phyloP scores from a whole-genome alignment of 83 land plant genomes.

The Diphasiastrum complanatum region DNA sequence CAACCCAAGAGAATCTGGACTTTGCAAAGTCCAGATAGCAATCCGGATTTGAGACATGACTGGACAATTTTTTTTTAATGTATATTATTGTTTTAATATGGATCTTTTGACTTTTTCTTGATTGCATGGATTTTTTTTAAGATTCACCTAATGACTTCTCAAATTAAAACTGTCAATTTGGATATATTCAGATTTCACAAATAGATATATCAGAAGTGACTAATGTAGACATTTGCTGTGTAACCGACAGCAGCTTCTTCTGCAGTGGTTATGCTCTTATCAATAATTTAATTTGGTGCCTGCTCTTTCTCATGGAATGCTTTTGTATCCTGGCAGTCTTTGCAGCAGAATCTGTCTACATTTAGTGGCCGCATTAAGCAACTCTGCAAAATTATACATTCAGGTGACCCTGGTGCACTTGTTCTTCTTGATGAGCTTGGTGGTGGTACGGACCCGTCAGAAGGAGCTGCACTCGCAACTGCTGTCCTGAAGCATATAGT shows the following conservation, averaged over 20 bases:
- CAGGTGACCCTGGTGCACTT: conserved; percentile 48
- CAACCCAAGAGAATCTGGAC: neutral
- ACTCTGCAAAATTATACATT: conserved; percentile 59
- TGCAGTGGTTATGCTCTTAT: neutral
- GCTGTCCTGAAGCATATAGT: conserved; percentile 66
- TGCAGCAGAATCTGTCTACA: conserved; percentile 86
- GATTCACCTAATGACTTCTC: neutral
- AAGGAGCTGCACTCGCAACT: conserved; percentile 88
- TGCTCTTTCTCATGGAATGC: neutral
- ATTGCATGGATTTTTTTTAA: too few species aligned
- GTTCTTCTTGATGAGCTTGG: conserved; percentile 92
- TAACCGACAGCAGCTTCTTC: neutral
- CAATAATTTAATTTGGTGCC: conserved; percentile 2
- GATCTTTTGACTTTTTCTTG: too few species aligned
- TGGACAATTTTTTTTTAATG: conserved; percentile 10
- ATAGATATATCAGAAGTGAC: too few species aligned
- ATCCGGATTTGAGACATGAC: neutral
- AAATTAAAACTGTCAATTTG: too few species aligned
- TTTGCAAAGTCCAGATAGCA: neutral
- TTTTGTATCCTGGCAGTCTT: conserved; percentile 45
- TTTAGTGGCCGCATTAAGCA: conserved; percentile 84
- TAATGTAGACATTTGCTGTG: neutral
- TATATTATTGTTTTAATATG: neutral
- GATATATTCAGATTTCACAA: too few species aligned
- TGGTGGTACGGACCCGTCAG: conserved; percentile 91